These are phyloP conservation scores for Hysterangium stoloniferum DNA, from an alignment of 768 basidiomycete genomes.

Conservation along the genomic window DNA sequence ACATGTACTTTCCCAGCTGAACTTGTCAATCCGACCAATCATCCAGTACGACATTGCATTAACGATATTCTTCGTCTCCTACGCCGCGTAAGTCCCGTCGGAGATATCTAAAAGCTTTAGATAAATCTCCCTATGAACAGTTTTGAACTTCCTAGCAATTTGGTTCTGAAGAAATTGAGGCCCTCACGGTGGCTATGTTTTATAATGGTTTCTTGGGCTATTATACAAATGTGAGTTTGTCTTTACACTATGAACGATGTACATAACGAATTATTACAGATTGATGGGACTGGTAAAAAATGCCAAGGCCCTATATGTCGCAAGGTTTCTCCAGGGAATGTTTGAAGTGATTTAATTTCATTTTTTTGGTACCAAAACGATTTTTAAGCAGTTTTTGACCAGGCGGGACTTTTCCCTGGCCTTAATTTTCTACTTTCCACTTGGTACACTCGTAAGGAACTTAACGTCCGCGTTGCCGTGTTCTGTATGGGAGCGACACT, in stretches of 20 bases:
- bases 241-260: not conserved
- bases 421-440: slow-evolving; percentile 22
- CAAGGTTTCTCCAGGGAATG: slow-evolving; percentile 23
- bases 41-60: slow-evolving; percentile 5
- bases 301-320: slow-evolving; percentile 23
- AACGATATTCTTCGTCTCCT: slow-evolving; percentile 25
- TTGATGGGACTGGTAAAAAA: slow-evolving; percentile 17
- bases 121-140: not conserved
- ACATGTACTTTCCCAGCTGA: slow-evolving; percentile 12
- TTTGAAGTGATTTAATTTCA: slow-evolving; percentile 16
- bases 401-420: slow-evolving; percentile 22
- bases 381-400: not conserved
- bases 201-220: slow-evolving; percentile 17
- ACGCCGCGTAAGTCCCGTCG: slow-evolving; percentile 20
- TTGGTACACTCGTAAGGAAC: slow-evolving; percentile 23
- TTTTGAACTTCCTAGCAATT: slow-evolving; percentile 15
- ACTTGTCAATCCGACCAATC: not conserved
- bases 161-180: slow-evolving; percentile 15
- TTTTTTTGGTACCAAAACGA: not conserved
- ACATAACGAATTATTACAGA: no score
- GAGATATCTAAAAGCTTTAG: slow-evolving; percentile 7
- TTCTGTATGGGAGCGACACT: slow-evolving; percentile 27
- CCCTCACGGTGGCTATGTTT: slow-evolving; percentile 17
- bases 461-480: slow-evolving; percentile 18
- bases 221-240: slow-evolving; percentile 12